Evolutionary conservation across 1,284 basidiomycete genomes (phyloP), one percentile per base, ranked within the genome.

Genomic region (Schizophyllum amplum): DNA sequence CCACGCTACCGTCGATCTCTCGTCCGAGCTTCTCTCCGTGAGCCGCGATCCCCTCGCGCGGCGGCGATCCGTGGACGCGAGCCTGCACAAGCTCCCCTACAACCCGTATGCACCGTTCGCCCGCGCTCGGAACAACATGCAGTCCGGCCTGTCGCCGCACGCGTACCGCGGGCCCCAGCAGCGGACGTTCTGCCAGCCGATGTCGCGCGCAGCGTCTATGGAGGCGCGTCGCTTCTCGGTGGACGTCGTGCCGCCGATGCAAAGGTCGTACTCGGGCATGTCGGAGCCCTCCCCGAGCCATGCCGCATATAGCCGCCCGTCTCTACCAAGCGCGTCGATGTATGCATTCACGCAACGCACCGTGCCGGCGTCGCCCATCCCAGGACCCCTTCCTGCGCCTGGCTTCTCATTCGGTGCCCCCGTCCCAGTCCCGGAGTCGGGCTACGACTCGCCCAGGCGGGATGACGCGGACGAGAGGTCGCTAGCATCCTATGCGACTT

Each of bases 341-440:
- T 84, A 78, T 63, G 71, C 78, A 7, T 68, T 80, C 57, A 75
- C 80, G 15, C 67, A 77, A 25, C 80, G 85, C 27, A 65, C 72
- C 4, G 66, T 83, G 24, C 33, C 33, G 33, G 66, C 75, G 0
- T 76, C 82, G 2, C 82, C 82, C 9, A 77, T 84, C 52, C 82
- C 84, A 5, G 87, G 86, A 0, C 86, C 87, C 5, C 74, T 88
- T n/a, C 87, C 86, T 4, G 75, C 77, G 6, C 81, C 83, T 25
- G 78, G 77, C 63, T 89, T 82, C 72, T 82, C 82, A 48, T 89
- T 89, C 63, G 86, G 86, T 59, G 73, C 78, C 5, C 76, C 82
- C n/a, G 75, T 66, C 58, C 77, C 79, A 48, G 59, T 59, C 15
- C 25, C 62, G 1, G 73, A 72, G 17, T 75, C 74, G 33, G 76